phyloP scores from a whole-genome alignment of 805 yeast species.

The Pichia ethanolica region DNA sequence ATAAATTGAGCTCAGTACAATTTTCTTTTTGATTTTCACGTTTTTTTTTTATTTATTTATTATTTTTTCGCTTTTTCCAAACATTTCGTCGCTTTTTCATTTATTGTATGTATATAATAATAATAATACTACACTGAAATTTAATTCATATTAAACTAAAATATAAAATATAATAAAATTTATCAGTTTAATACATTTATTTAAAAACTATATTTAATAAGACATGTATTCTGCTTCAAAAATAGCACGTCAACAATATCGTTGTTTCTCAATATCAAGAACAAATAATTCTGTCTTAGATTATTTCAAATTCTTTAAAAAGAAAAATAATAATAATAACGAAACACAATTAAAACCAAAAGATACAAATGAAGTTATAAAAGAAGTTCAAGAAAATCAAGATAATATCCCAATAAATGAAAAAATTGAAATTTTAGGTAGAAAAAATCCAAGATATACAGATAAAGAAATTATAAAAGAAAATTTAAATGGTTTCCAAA shows the following conservation, averaged over 20 bases:
- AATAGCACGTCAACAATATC: not conserved
- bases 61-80: too few relatives aligned
- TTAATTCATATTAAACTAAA: too few relatives aligned
- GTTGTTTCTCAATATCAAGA: constrained; percentile 14
- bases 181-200: too few relatives aligned
- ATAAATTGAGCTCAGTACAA: too few relatives aligned
- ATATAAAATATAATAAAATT: too few relatives aligned
- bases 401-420: constrained; percentile 9
- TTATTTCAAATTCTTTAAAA: constrained; percentile 27
- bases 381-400: constrained; percentile 21
- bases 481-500: constrained; percentile 25
- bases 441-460: constrained; percentile 20
- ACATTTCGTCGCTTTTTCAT: too few relatives aligned
- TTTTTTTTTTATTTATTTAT: too few relatives aligned
- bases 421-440: constrained; percentile 26
- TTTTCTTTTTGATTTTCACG: too few relatives aligned
- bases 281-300: constrained; percentile 21
- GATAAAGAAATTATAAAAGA: constrained; percentile 17
- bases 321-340: constrained; percentile 5
- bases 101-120: too few relatives aligned
- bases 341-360: constrained; percentile 9
- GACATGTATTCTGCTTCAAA: not conserved
- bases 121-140: too few relatives aligned
- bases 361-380: constrained; percentile 24
- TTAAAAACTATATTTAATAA: too few relatives aligned